Evolutionary conservation across 2,329 filamentous ascomycete species (phyloP).

Genomic region (Penicillium sp.): DNA sequence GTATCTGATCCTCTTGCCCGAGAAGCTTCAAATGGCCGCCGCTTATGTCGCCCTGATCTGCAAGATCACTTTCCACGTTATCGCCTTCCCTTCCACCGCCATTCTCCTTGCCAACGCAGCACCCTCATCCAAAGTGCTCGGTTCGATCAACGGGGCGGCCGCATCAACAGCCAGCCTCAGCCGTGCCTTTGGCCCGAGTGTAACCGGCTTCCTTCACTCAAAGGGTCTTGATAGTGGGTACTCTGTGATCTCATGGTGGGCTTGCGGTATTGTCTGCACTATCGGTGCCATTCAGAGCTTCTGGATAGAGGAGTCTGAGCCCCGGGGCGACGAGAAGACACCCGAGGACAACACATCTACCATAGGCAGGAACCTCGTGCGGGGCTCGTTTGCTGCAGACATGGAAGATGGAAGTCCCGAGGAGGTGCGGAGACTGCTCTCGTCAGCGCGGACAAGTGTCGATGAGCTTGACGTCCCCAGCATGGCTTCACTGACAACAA

Average conservation of each 20-base stretch:
- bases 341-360: conserved; percentile 34
- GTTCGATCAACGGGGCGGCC: conserved; percentile 89
- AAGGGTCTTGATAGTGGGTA: conserved; percentile 79
- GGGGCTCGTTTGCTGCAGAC: conserved; percentile 28
- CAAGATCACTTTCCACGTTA: conserved; percentile 91
- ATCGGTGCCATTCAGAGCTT: conserved; percentile 76
- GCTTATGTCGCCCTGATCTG: conserved; percentile 80
- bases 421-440: conserved; percentile 44
- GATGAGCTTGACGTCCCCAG: conserved; percentile 38
- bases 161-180: conserved; percentile 89
- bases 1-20: conserved; percentile 84
- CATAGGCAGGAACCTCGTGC: conserved; percentile 30
- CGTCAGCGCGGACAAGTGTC: conserved; percentile 39
- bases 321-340: conserved; percentile 45
- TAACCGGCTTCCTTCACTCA: conserved; percentile 85
- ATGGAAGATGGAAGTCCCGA: conserved; percentile 33
- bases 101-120: conserved; percentile 90
- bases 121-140: conserved; percentile 80
- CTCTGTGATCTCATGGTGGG: conserved; percentile 94
- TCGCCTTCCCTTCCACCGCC: conserved; percentile 87
- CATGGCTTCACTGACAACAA: conserved; percentile 28
- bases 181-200: conserved; percentile 83
- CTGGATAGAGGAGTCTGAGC: conserved; percentile 70
- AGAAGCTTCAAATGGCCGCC: conserved; percentile 70
- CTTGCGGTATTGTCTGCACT: conserved; percentile 75